These are phyloP conservation scores for Solanum sitiens DNA, from an alignment of 257 asterid genomes.

Conservation along the genomic window DNA sequence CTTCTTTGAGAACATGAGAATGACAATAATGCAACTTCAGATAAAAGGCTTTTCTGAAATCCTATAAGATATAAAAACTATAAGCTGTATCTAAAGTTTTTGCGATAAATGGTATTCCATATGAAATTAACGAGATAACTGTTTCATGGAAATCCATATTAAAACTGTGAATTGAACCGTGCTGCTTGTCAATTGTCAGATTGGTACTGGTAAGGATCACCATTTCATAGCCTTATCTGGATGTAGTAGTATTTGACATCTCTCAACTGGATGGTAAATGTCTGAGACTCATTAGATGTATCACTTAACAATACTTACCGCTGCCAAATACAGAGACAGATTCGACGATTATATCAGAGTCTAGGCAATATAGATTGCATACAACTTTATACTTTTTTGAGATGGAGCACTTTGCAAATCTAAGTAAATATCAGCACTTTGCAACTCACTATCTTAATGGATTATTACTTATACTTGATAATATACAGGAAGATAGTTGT, in stretches of 20 bases:
- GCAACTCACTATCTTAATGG: background rate
- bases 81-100: background rate
- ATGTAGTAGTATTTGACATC: background rate
- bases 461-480: background rate
- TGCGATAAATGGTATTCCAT: background rate
- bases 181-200: background rate
- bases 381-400: background rate
- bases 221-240: background rate
- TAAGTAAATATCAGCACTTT: background rate
- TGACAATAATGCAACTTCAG: background rate
- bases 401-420: background rate
- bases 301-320: background rate
- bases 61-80: background rate
- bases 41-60: background rate
- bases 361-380: background rate
- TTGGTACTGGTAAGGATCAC: background rate
- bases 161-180: background rate
- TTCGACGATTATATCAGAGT: background rate
- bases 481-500: conserved; percentile 33
- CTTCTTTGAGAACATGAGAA: conserved; percentile 33
- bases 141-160: background rate
- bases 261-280: background rate
- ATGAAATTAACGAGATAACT: background rate
- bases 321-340: background rate
- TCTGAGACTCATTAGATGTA: background rate